Evolutionary conservation across 169 alveolate genomes (phyloP).

Genomic region (Cryptosporidium sp.): DNA sequence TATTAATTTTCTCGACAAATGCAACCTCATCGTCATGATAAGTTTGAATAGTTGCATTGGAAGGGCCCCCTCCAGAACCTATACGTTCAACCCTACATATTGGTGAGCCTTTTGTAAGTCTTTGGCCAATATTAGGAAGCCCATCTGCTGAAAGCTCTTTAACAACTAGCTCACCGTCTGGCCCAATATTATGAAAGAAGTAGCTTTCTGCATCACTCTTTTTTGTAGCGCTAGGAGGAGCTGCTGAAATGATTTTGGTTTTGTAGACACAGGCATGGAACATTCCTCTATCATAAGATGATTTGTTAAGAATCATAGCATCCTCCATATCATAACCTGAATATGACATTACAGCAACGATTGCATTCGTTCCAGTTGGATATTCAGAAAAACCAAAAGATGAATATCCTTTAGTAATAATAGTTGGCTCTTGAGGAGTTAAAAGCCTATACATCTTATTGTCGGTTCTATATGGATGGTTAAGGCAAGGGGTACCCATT

Average conservation of each 20-base stretch:
- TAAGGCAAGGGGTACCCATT: slow-evolving; percentile 98
- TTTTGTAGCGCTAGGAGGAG: slow-evolving; percentile 76
- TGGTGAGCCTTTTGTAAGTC: slow-evolving; percentile 83
- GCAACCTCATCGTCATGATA: slow-evolving; percentile 84
- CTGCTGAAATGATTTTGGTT: slow-evolving; percentile 88
- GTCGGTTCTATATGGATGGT: slow-evolving; percentile 95
- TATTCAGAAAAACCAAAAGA: slow-evolving; percentile 94
- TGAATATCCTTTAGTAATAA: slow-evolving; percentile 93
- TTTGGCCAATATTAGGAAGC: slow-evolving; percentile 88
- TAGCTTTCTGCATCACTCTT: slow-evolving; percentile 78
- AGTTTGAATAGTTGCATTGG: slow-evolving; percentile 71
- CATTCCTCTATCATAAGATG: slow-evolving; percentile 99
- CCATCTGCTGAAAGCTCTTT: slow-evolving; percentile 88
- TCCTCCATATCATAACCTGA: slow-evolving; percentile 99
- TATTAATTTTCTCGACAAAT: slow-evolving; percentile 81
- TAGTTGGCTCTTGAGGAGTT: slow-evolving; percentile 98
- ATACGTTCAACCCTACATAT: slow-evolving; percentile 80
- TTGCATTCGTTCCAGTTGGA: slow-evolving; percentile 99
- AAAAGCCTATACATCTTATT: slow-evolving; percentile 91
- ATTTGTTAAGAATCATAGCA: slow-evolving; percentile 98
- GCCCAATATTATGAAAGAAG: slow-evolving; percentile 77
- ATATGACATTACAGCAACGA: slow-evolving; percentile 99
- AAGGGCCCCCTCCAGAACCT: slow-evolving; percentile 74
- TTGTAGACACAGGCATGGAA: slow-evolving; percentile 98
- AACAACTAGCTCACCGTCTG: slow-evolving; percentile 76